Base-by-base conservation (phyloP, 768 basidiomycete genomes). In the Symmetrospora coprosmae region DNA sequence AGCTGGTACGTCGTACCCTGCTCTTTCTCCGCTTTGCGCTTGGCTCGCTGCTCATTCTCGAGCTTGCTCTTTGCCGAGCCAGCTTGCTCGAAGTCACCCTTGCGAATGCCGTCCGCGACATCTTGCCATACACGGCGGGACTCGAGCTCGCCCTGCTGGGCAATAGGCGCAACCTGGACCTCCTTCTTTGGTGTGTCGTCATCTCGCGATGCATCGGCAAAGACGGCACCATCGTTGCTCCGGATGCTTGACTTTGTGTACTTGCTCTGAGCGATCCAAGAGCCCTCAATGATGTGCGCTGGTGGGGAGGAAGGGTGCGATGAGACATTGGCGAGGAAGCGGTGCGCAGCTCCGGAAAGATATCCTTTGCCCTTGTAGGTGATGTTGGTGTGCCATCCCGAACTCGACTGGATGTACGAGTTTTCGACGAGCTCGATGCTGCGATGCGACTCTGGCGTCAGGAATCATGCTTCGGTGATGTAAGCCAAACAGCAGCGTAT, bases 301-400 rank as follows among this genome's bases (percentile, higher is more conserved):
- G 66, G 41, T 2, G 31, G 31, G 35, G 72, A 69, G 51, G 63
- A 71, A 66, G 64, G 72, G 68, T 66, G 72, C 62, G 51, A 74
- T 41, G 72, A 72, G 13, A 72, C 55, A 43, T 77, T 77, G 9
- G 92, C 88, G 72, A 89, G 91, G 80, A 90, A 94, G 2, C 82
- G 77, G 75, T 99, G 92, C 2, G 87, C 81, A 72, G 89, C 91
- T 56, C 92, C 91, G 34, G 82, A 80, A 71, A 96, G 87, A 75
- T 91, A 97, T 2, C 66, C 92, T 70, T 87, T 88, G 72, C 91
- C 92, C 71, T 89, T 88, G 78, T 92, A 97, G 66, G 92, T 87
- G 72, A 96, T 83, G 71, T 65, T 58, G 50, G 60, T 30, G 52
- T 38, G 40, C 50, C 31, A 83, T 17, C 83, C 83, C 21, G 78